Evolutionary conservation across 345 rosid species (phyloP).

Genomic region (Noccaea bulbosa): DNA sequence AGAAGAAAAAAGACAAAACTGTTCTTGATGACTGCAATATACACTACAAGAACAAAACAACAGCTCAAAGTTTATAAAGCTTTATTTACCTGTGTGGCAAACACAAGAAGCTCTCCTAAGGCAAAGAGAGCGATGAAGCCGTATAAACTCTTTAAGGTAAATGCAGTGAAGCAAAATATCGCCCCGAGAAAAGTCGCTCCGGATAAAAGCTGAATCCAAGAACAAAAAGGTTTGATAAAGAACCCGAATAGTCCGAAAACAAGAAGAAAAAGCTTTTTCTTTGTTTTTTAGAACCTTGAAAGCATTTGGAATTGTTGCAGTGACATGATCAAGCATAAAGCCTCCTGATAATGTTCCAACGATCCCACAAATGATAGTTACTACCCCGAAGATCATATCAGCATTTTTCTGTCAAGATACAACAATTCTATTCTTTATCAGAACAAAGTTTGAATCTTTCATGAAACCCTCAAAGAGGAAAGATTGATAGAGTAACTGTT

Average conservation of each 20-base stretch:
- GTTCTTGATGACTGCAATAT: background rate
- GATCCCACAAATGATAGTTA: slow-evolving; percentile 85
- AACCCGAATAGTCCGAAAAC: background rate
- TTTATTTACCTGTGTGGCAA: slow-evolving; percentile 81
- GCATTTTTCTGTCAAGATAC: slow-evolving; percentile 49
- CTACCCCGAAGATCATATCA: slow-evolving; percentile 86
- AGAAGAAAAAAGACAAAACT: background rate
- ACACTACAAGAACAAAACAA: slow-evolving; percentile 17
- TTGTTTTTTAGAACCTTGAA: slow-evolving; percentile 57
- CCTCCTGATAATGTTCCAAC: slow-evolving; percentile 87
- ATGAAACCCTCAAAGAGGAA: background rate
- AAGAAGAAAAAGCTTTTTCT: background rate
- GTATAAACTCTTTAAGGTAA: slow-evolving; percentile 71
- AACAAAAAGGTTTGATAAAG: background rate
- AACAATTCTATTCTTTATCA: background rate
- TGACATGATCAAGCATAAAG: slow-evolving; percentile 62
- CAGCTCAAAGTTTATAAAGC: background rate
- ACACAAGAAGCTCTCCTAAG: slow-evolving; percentile 84
- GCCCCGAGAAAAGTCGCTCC: slow-evolving; percentile 80
- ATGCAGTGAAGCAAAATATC: slow-evolving; percentile 73
- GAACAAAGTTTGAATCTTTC: slow-evolving; percentile 15
- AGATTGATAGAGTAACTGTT: background rate
- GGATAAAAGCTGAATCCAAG: slow-evolving; percentile 69
- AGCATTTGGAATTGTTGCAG: slow-evolving; percentile 79
- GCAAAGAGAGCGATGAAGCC: slow-evolving; percentile 74